A percentile compares a stretch with the other conserved stretches of the same genome.
phyloP scores from a whole-genome alignment of 164 flowering plant genomes.

The Magnolia officinalis region DNA sequence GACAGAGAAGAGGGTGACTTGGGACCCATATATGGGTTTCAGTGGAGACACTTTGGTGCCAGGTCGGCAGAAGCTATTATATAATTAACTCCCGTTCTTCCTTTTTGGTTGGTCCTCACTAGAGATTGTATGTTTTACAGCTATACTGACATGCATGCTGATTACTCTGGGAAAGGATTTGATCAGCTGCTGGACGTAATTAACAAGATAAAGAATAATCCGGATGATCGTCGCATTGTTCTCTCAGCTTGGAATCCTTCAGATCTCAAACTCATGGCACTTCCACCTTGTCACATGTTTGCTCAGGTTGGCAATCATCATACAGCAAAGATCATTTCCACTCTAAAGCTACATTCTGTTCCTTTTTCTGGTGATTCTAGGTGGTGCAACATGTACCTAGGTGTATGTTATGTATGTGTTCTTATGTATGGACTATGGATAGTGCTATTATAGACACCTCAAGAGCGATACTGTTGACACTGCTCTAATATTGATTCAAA shows the following conservation, averaged over 20 bases:
- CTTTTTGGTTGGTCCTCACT: slow-evolving; percentile 8
- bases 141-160: slow-evolving; percentile 89
- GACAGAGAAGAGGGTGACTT: slow-evolving; percentile 93
- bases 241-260: slow-evolving; percentile 98
- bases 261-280: slow-evolving; percentile 89
- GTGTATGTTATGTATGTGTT: not conserved
- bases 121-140: slow-evolving; percentile 34
- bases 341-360: not conserved
- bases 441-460: not conserved
- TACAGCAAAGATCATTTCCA: not conserved
- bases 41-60: slow-evolving; percentile 97
- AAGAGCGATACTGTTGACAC: not conserved
- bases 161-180: slow-evolving; percentile 89
- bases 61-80: slow-evolving; percentile 39
- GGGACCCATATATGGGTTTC: slow-evolving; percentile 96
- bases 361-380: too few relatives aligned
- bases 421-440: not conserved
- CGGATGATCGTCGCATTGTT: slow-evolving; percentile 74
- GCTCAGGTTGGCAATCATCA: slow-evolving; percentile 53
- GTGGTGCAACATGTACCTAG: too few relatives aligned
- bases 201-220: slow-evolving; percentile 73
- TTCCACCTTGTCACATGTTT: slow-evolving; percentile 98
- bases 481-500: not conserved
- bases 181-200: slow-evolving; percentile 90
- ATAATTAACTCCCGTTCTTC: not conserved